Evolutionary conservation across 2,329 filamentous ascomycete genomes (phyloP), one percentile per base, ranked within the genome.

Genomic region (Cercospora canescens): DNA sequence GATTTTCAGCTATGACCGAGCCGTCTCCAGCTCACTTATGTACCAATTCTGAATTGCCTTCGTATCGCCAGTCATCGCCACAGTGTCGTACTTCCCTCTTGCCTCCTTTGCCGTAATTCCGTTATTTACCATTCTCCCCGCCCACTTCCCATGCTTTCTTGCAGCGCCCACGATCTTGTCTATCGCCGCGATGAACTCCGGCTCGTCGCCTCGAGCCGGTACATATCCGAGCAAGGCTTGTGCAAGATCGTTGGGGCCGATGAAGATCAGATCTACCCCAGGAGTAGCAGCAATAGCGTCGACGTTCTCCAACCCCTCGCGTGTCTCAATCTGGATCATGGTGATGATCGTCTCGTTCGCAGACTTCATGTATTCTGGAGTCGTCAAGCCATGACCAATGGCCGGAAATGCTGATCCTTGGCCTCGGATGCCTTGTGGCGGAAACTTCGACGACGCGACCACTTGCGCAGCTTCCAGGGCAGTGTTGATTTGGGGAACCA

Each of bases 141-240:
- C 84, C 80, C 89, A 90, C 78, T 91, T 91, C 21, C 88, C 88
- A 11, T 89, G 84, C 67, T 82, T 84, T 60, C 83, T 81, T 3
- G 87, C 84, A 2, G 89, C 88, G 12, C 80, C 79, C 9, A 88
- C 79, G 62, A 86, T 83, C 50, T 75, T 79, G 21, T 81, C 79
- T 69, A 87, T 83, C 2, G 84, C 84, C 2, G 77, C 75, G 28
- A 80, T 78, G 57, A 85, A 72, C 61, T 84, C 81, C 5, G 78
- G 77, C 63, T 83, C 80, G 73, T 83, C 16, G 68, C 77, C 63
- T 18, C 67, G 21, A 74, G 78, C 16, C 80, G 67, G 55, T 83
- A 82, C 0, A 82, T 83, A 67, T 79, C 79, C 28, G 80, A 84
- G 64, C 83, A 85, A 61, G 81, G 85, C 70, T 82, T 86, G 56